Evolutionary conservation across 495 filamentous ascomycete species (phyloP).

Genomic region (Penicillium ochrochloron): DNA sequence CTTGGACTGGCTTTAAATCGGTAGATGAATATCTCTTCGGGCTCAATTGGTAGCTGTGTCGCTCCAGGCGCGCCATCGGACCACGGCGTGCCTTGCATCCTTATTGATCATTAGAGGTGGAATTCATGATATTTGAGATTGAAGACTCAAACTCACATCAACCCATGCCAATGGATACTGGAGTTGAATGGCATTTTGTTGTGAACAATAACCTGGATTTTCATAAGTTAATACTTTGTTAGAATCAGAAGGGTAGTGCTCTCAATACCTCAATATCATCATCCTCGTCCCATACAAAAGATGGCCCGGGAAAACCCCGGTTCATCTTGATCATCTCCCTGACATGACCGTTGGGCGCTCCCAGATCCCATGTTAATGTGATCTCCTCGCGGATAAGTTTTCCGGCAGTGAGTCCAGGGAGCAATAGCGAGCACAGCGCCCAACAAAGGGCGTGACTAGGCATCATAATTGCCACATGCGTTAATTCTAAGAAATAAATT

Average conservation of each 20-base stretch:
- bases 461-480: too few species aligned
- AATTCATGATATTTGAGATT: background rate
- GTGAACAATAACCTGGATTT: conserved; percentile 42
- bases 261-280: conserved; percentile 54
- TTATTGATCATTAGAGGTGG: background rate
- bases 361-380: conserved; percentile 38
- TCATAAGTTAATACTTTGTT: background rate
- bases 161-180: conserved; percentile 54
- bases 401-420: background rate
- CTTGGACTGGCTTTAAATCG: conserved; percentile 52
- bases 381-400: background rate
- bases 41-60: conserved; percentile 48
- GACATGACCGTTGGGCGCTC: conserved; percentile 42
- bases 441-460: background rate
- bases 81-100: conserved; percentile 40
- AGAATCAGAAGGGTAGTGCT: background rate
- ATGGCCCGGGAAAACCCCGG: conserved; percentile 58
- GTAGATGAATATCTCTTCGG: conserved; percentile 49
- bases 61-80: conserved; percentile 58
- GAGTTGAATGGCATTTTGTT: conserved; percentile 56
- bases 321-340: conserved; percentile 58
- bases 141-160: conserved; percentile 24
- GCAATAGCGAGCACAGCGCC: background rate
- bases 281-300: conserved; percentile 59
- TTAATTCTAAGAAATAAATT: too few species aligned